Base-by-base conservation (phyloP, 768 basidiomycete genomes). In the Naganishia onofrii region DNA sequence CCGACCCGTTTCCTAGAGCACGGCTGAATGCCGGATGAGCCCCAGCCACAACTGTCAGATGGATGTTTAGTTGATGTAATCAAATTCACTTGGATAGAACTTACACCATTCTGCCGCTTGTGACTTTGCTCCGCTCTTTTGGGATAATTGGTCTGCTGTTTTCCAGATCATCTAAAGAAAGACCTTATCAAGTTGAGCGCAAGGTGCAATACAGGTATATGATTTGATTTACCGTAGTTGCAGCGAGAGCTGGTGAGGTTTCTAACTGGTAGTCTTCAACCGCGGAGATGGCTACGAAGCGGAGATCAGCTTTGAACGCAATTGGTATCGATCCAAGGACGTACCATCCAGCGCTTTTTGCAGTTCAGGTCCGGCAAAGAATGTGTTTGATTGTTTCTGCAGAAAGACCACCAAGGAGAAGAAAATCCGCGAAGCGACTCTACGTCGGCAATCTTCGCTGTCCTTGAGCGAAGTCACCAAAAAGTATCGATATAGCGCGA, bases 51-150 rank as follows among this genome's bases (percentile, higher is more conserved):
- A 63, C 60, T 63, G 28, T 26, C 21, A 5, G 6, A 42, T 4
- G 21, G 9, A 21, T 10, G 7, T 5, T 63, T n/a, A 23, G 23
- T 26, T 26, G 2, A 4, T 42, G 10, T 10, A 1, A 2, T 21
- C 21, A 17, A 26, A 19, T 6, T 1, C 13, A 26, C 23, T 23
- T 3, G 2, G 42, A 12, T 3, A n/a, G 4, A 5, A 28, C 42
- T 36, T 63, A 63, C 60, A 63, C 60, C 60, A 63, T 28, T 63
- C 60, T 23, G 60, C 60, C 26, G 60, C 60, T 23, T 63, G 42
- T 17, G 60, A 44, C 42, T 63, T 63, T 26, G 38, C n/a, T 3
- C 60, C 60, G 23, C 5, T 26, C 1, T 31, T 44, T 42, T 28
- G 38, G 8, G 60, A 63, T 28, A 63, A 19, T n/a, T 28, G 46